phyloP scores from a whole-genome alignment of 352 stramenopile species.

The Pythium monospermum region DNA sequence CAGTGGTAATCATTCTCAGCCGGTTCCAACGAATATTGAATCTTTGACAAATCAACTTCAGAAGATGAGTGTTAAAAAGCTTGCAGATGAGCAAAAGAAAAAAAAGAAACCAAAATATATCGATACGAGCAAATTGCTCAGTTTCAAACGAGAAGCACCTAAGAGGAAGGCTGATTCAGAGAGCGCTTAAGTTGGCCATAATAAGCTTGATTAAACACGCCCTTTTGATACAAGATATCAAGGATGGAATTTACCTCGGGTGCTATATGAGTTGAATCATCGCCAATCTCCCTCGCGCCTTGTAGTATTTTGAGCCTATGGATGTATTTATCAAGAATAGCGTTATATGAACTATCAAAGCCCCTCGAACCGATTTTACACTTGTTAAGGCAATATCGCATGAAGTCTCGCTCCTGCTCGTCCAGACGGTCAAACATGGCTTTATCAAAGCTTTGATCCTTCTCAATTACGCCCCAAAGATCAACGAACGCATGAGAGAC shows the following conservation, averaged over 20 bases:
- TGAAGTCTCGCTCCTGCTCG: slow-evolving; percentile 19
- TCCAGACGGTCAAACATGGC: slow-evolving; percentile 14
- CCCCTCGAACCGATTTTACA: slow-evolving; percentile 17
- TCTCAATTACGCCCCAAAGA: slow-evolving; percentile 13
- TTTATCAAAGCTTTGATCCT: slow-evolving; percentile 17
- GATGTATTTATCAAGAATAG: slow-evolving; percentile 8
- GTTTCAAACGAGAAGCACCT: slow-evolving; percentile 14
- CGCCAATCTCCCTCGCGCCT: slow-evolving; percentile 10
- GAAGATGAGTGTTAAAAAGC: slow-evolving; percentile 6
- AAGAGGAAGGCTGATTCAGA: neutral
- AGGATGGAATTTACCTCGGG: slow-evolving; percentile 14
- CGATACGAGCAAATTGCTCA: slow-evolving; percentile 12
- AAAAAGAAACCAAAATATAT: slow-evolving; percentile 15
- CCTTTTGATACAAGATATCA: slow-evolving; percentile 11
- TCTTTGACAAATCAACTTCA: slow-evolving; percentile 14
- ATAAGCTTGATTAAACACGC: slow-evolving; percentile 6
- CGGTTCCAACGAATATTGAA: slow-evolving; percentile 14
- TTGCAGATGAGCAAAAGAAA: slow-evolving; percentile 14
- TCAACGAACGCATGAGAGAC: slow-evolving; percentile 20
- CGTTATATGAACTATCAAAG: slow-evolving; percentile 18
- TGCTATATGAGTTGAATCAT: slow-evolving; percentile 10
- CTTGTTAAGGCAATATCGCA: slow-evolving; percentile 15
- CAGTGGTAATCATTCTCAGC: slow-evolving; percentile 5
- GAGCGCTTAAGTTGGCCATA: slow-evolving; percentile 13
- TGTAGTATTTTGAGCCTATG: slow-evolving; percentile 11